These are phyloP conservation scores for Sindora glabra DNA, from an alignment of 306 rosid species.

Conservation along the genomic window DNA sequence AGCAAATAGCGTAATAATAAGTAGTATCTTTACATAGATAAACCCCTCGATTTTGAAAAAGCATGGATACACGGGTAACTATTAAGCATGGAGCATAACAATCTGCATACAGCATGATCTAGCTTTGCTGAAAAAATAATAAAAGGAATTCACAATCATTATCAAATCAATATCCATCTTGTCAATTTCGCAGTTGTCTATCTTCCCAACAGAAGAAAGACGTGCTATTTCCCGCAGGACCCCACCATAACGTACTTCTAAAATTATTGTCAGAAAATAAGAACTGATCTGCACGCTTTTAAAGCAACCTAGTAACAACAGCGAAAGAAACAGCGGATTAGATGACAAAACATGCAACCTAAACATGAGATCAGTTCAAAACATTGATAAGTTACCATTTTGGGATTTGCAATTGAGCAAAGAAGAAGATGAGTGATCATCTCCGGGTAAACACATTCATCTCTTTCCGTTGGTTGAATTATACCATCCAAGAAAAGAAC, in stretches of 20 bases:
- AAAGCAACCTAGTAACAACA: not conserved
- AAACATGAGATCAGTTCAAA: not conserved
- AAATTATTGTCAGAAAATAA: constrained; percentile 13
- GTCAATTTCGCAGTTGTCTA: constrained; percentile 95
- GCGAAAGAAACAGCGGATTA: not conserved
- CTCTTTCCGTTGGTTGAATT: constrained; percentile 97
- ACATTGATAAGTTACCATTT: constrained; percentile 48
- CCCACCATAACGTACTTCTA: constrained; percentile 98
- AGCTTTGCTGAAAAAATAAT: not conserved
- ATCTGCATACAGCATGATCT: not conserved
- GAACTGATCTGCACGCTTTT: not conserved
- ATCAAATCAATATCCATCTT: constrained; percentile 92
- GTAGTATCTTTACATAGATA: not conserved
- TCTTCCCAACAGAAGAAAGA: constrained; percentile 67
- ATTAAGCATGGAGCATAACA: not conserved
- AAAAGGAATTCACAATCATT: not conserved
- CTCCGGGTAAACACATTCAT: constrained; percentile 98
- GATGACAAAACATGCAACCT: not conserved
- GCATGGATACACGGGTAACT: not conserved
- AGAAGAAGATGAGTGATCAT: constrained; percentile 96
- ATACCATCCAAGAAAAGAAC: constrained; percentile 97
- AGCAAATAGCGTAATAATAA: not conserved
- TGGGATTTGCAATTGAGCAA: constrained; percentile 86
- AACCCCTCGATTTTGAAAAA: not conserved
- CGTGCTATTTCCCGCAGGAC: constrained; percentile 95